These are phyloP conservation scores for Beauveria varroae DNA, from an alignment of 2,329 filamentous ascomycete species.

Conservation along the genomic window DNA sequence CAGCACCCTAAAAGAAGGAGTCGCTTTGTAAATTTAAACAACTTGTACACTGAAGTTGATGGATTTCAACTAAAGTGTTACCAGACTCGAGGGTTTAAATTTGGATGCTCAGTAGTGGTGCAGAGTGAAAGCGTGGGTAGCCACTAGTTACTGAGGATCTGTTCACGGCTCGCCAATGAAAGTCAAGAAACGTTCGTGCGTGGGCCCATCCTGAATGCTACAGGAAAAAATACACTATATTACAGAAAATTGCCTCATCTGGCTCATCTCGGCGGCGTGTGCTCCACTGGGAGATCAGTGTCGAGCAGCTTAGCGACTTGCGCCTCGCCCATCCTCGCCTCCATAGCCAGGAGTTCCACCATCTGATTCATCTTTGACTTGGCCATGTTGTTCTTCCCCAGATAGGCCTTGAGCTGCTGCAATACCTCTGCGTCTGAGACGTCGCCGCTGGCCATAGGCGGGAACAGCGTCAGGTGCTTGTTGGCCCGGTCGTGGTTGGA, in stretches of 20 bases:
- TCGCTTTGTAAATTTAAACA: too few species aligned
- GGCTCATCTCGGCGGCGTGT: background rate
- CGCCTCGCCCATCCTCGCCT: constrained; percentile 21
- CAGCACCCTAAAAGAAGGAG: too few species aligned
- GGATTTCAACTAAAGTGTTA: too few species aligned
- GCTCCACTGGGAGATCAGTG: background rate
- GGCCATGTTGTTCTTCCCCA: constrained; percentile 19
- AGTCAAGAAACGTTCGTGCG: too few species aligned
- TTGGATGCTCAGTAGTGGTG: too few species aligned
- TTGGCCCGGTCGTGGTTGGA: constrained; percentile 24
- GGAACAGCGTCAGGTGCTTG: constrained; percentile 42
- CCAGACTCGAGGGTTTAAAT: too few species aligned
- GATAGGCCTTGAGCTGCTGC: constrained; percentile 13
- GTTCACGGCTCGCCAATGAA: too few species aligned
- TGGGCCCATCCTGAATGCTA: background rate
- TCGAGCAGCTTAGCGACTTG: constrained; percentile 11
- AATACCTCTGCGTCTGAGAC: constrained; percentile 18
- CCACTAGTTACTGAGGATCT: too few species aligned
- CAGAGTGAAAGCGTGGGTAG: too few species aligned
- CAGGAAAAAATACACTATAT: background rate
- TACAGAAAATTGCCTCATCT: background rate
- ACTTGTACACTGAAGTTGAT: too few species aligned
- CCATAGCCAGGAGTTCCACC: constrained; percentile 21
- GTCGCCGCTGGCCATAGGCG: constrained; percentile 29
- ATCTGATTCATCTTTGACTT: constrained; percentile 23